Percentiles rank a stretch among this genome's conserved stretches.
Evolutionary conservation across 768 basidiomycete genomes (phyloP).

Genomic region (Melanogaster broomeanus): DNA sequence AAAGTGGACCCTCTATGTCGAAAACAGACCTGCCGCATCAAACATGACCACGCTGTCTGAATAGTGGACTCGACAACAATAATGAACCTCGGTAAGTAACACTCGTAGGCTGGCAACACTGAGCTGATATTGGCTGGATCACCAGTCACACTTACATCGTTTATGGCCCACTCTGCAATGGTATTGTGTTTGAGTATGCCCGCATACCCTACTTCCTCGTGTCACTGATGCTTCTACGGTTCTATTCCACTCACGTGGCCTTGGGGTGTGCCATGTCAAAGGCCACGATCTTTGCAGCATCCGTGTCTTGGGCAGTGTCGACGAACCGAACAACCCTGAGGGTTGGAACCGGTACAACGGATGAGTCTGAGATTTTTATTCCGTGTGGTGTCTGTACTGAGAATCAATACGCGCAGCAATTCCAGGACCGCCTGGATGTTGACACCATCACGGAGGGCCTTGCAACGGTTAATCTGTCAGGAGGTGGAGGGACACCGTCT

Average conservation of each 20-base stretch:
- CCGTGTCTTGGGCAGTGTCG: conserved; percentile 89
- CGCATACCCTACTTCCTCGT: conserved; percentile 91
- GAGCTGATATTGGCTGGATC: conserved; percentile 99
- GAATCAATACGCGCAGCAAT: conserved; percentile 13
- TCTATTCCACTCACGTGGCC: conserved; percentile 89
- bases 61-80: too few relatives aligned
- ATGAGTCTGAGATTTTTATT: conserved; percentile 14
- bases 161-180: conserved; percentile 90
- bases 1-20: too few relatives aligned
- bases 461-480: conserved; percentile 28
- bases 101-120: too few relatives aligned
- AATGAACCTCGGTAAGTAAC: too few relatives aligned
- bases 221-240: conserved; percentile 97
- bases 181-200: conserved; percentile 96
- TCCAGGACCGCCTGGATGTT: conserved; percentile 42
- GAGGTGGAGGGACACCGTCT: conserved; percentile 39
- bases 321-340: conserved; percentile 98
- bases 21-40: too few relatives aligned
- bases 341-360: conserved; percentile 99
- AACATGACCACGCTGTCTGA: too few relatives aligned
- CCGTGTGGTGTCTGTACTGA: conserved; percentile 9
- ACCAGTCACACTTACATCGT: conserved; percentile 98
- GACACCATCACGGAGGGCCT: conserved; percentile 36
- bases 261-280: conserved; percentile 86
- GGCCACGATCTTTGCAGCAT: conserved; percentile 78